These are phyloP conservation scores for Yarrowia sp. DNA, from an alignment of 805 yeast species.

Conservation along the genomic window DNA sequence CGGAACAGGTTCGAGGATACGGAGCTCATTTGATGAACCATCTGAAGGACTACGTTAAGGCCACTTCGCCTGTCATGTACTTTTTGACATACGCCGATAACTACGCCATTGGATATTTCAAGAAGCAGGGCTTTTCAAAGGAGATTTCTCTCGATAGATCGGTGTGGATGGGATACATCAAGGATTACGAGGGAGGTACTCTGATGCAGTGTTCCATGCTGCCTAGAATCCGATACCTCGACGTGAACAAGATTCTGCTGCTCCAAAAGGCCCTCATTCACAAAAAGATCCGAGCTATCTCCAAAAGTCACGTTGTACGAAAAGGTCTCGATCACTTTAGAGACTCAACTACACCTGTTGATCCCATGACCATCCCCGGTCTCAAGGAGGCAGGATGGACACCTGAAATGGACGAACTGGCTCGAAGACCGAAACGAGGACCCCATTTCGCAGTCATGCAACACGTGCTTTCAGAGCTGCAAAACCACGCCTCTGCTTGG, in stretches of 20 bases:
- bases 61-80: slow-evolving; percentile 83
- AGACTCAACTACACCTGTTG: slow-evolving; percentile 50
- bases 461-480: slow-evolving; percentile 83
- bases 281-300: slow-evolving; percentile 77
- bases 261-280: slow-evolving; percentile 92
- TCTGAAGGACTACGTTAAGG: slow-evolving; percentile 90
- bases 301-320: slow-evolving; percentile 79
- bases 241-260: slow-evolving; percentile 81
- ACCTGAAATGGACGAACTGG: slow-evolving; percentile 96
- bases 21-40: slow-evolving; percentile 99
- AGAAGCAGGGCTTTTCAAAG: slow-evolving; percentile 97
- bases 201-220: slow-evolving; percentile 96
- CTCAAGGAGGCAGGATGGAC: slow-evolving; percentile 96
- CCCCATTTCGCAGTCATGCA: slow-evolving; percentile 96
- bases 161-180: slow-evolving; percentile 98
- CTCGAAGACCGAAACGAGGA: slow-evolving; percentile 91
- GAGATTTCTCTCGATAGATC: slow-evolving; percentile 85
- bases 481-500: slow-evolving; percentile 97
- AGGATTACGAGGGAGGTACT: slow-evolving; percentile 99
- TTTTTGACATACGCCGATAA: slow-evolving; percentile 97
- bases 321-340: slow-evolving; percentile 63
- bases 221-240: slow-evolving; percentile 86
- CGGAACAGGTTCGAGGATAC: slow-evolving; percentile 97
- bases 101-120: slow-evolving; percentile 98
- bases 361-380: slow-evolving; percentile 89